A percentile compares a stretch with the other conserved stretches of the same genome.
Evolutionary conservation across 306 rosid species (phyloP).

Genomic region (Casuarina equisetifolia): DNA sequence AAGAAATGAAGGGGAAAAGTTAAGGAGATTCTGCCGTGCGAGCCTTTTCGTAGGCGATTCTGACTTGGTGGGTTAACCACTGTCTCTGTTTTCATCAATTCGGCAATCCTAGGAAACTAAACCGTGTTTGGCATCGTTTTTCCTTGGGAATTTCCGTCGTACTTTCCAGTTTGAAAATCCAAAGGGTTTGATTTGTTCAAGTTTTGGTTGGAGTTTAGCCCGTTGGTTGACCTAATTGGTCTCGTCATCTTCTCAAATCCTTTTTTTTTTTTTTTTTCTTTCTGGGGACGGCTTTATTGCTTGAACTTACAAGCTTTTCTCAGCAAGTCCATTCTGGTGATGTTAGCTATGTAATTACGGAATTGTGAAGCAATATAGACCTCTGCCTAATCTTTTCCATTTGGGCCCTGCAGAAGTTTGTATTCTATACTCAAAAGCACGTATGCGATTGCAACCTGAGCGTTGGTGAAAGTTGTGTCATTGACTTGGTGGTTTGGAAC

Average conservation of each 20-base stretch:
- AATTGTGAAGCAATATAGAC: neutral
- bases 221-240: constrained; percentile 47
- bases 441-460: too few relatives aligned
- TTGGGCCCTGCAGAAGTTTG: neutral
- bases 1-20: constrained; percentile 34
- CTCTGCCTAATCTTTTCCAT: neutral
- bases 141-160: neutral
- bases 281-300: neutral
- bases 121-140: neutral
- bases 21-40: constrained; percentile 64
- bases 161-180: constrained; percentile 1
- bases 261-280: neutral
- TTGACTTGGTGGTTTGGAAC: too few relatives aligned
- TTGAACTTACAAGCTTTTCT: neutral
- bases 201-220: constrained; percentile 17
- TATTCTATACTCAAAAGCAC: too few relatives aligned
- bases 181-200: constrained; percentile 29
- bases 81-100: constrained; percentile 19
- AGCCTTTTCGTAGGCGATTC: constrained; percentile 45
- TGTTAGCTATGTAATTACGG: neutral
- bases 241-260: neutral
- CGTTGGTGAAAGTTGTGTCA: too few relatives aligned
- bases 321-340: neutral
- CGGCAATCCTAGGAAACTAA: neutral
- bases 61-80: constrained; percentile 64